These are phyloP conservation scores for Annulohypoxylon nitens DNA, from an alignment of 495 filamentous ascomycete genomes.

Conservation along the genomic window DNA sequence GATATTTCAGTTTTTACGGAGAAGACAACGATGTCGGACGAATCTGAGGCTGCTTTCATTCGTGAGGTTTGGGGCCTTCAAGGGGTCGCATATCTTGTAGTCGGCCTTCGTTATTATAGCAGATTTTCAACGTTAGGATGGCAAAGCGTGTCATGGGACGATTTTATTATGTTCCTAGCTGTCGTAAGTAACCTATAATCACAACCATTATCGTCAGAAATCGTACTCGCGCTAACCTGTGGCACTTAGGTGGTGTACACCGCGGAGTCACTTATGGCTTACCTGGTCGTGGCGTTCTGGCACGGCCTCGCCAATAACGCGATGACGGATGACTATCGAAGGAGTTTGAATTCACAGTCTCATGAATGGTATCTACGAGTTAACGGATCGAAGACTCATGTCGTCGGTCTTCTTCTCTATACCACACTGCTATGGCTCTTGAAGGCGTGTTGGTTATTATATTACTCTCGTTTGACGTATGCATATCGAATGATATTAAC, in stretches of 20 bases:
- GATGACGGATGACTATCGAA: slow-evolving; percentile 65
- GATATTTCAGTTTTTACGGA: background rate
- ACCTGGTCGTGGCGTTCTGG: slow-evolving; percentile 48
- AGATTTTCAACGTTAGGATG: slow-evolving; percentile 45
- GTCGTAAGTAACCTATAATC: slow-evolving; percentile 54
- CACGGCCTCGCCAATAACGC: slow-evolving; percentile 64
- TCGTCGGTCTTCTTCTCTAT: slow-evolving; percentile 69
- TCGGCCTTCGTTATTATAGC: slow-evolving; percentile 49
- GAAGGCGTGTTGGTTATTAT: slow-evolving; percentile 70
- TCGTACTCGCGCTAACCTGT: slow-evolving; percentile 10
- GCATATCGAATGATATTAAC: background rate
- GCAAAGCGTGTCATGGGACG: slow-evolving; percentile 56
- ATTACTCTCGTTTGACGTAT: slow-evolving; percentile 69
- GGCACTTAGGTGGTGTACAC: slow-evolving; percentile 55
- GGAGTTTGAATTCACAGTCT: slow-evolving; percentile 53
- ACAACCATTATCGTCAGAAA: background rate
- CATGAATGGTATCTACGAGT: slow-evolving; percentile 64
- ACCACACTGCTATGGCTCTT: slow-evolving; percentile 68
- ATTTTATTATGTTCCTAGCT: slow-evolving; percentile 68
- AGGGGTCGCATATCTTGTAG: slow-evolving; percentile 47
- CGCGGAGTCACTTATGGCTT: slow-evolving; percentile 52
- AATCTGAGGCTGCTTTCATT: slow-evolving; percentile 40
- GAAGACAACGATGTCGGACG: slow-evolving; percentile 9
- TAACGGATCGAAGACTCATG: slow-evolving; percentile 68
- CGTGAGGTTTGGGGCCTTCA: slow-evolving; percentile 52